phyloP scores from a whole-genome alignment of 352 stramenopile species.

The Stramenopiles sp. region DNA sequence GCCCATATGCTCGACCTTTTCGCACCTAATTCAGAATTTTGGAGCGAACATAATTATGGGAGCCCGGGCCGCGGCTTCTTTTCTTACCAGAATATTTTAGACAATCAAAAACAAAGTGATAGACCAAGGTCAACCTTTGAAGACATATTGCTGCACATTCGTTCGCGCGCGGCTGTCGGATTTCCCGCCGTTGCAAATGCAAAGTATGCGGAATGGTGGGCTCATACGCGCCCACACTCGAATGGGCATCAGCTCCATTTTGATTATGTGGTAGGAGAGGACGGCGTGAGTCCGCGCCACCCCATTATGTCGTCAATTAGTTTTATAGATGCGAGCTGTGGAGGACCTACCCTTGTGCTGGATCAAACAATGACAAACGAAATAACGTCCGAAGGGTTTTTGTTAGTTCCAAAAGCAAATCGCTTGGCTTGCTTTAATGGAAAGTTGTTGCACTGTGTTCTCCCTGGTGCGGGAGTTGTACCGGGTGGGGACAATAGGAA shows the following conservation, averaged over 20 bases:
- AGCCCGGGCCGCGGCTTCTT: constrained; percentile 33
- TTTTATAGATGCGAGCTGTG: constrained; percentile 29
- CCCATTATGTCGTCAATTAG: constrained; percentile 37
- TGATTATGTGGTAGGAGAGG: constrained; percentile 42
- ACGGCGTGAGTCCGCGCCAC: constrained; percentile 30
- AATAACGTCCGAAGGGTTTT: constrained; percentile 27
- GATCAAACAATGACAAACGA: constrained; percentile 29
- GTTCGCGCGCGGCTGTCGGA: constrained; percentile 14
- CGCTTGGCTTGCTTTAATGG: constrained; percentile 37
- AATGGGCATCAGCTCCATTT: constrained; percentile 47
- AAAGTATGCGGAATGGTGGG: constrained; percentile 37
- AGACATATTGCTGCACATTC: constrained; percentile 20
- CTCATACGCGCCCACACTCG: constrained; percentile 39
- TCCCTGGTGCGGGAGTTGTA: constrained; percentile 31
- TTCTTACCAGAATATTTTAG: constrained; percentile 39
- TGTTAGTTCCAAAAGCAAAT: constrained; percentile 26
- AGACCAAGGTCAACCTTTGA: constrained; percentile 22
- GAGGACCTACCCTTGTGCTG: constrained; percentile 34
- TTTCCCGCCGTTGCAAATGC: constrained; percentile 29
- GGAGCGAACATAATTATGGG: constrained; percentile 36
- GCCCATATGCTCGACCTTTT: constrained; percentile 24
- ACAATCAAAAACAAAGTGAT: constrained; percentile 26
- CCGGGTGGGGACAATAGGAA: neutral
- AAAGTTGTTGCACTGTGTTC: constrained; percentile 35
- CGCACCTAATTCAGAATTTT: constrained; percentile 29